Base-by-base conservation (phyloP, 352 stramenopile genomes). In the Paralagenidium karlingii region DNA sequence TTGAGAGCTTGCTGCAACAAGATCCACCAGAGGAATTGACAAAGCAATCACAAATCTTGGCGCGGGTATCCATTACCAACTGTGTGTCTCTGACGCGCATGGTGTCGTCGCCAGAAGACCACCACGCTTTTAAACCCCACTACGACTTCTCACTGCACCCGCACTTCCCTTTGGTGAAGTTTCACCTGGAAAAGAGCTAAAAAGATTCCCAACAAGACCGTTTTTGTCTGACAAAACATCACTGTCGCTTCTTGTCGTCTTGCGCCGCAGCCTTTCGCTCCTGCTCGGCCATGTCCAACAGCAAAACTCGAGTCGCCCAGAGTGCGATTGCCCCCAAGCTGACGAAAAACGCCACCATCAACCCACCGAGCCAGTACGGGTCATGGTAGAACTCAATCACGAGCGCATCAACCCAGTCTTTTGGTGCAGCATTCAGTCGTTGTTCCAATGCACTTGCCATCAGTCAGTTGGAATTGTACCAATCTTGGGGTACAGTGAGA, bases 81-180 rank as follows among this genome's bases (percentile, higher is more conserved):
- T 64, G 68, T 18, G 58, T 82, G 21, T 51, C 60, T 28, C 53
- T 90, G 2, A 50, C 65, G n/a, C n/a, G n/a, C n/a, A n/a, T n/a
- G n/a, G n/a, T n/a, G n/a, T n/a, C n/a, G n/a, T n/a, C n/a, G n/a
- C n/a, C n/a, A n/a, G n/a, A n/a, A n/a, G n/a, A n/a, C n/a, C n/a
- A n/a, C n/a, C n/a, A n/a, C n/a, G n/a, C n/a, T n/a, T n/a, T n/a
- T n/a, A n/a, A n/a, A n/a, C n/a, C n/a, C n/a, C n/a, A n/a, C n/a
- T n/a, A n/a, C n/a, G n/a, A n/a, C n/a, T 84, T 83, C 34, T 61
- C 63, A 19, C 54, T 62, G 34, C 74, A 87, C 41, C 68, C 70
- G 20, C 70, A 84, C 34, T 87, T 83, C 43, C 68, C 73, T 0
- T 55, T 82, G 10, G 48, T 82, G 11, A 30, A 51, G n/a, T 76